These are phyloP conservation scores for Schoenoplectus tabernaemontani DNA, from an alignment of 202 grass and related monocot species.

Conservation along the genomic window DNA sequence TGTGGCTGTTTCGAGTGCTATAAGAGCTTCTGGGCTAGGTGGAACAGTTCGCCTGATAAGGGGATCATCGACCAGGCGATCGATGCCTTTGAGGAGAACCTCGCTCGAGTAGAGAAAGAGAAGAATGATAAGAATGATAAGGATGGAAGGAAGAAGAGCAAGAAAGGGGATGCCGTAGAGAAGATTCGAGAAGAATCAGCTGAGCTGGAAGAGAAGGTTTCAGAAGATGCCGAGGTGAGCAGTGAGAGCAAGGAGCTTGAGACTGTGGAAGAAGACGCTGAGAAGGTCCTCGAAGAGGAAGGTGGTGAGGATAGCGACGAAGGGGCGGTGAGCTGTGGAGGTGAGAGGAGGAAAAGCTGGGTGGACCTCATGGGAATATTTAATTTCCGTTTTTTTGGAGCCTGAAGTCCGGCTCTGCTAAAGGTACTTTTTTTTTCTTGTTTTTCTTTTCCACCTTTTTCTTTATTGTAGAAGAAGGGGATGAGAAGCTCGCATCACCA, in stretches of 20 bases:
- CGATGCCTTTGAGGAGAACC: constrained; percentile 80
- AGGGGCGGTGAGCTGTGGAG: neutral
- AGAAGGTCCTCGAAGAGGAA: neutral
- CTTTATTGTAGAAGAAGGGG: constrained; percentile 12
- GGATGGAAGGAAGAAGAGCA: constrained; percentile 28
- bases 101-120: constrained; percentile 33
- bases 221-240: neutral
- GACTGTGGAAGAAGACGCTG: neutral
- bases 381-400: constrained; percentile 32
- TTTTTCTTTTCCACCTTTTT: neutral
- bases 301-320: neutral
- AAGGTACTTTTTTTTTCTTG: constrained; percentile 11
- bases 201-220: neutral
- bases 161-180: constrained; percentile 8
- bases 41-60: constrained; percentile 52
- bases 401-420: constrained; percentile 31
- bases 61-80: constrained; percentile 70
- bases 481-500: neutral
- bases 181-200: neutral
- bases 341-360: constrained; percentile 28
- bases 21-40: constrained; percentile 74
- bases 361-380: constrained; percentile 30
- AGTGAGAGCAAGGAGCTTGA: neutral
- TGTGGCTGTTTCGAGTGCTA: constrained; percentile 95
- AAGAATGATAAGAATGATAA: constrained; percentile 30